A percentile compares a stretch with the other conserved stretches of the same genome.
Conservation (phyloP, 768 basidiomycete species). For the Pisolithus orientalis region DNA sequence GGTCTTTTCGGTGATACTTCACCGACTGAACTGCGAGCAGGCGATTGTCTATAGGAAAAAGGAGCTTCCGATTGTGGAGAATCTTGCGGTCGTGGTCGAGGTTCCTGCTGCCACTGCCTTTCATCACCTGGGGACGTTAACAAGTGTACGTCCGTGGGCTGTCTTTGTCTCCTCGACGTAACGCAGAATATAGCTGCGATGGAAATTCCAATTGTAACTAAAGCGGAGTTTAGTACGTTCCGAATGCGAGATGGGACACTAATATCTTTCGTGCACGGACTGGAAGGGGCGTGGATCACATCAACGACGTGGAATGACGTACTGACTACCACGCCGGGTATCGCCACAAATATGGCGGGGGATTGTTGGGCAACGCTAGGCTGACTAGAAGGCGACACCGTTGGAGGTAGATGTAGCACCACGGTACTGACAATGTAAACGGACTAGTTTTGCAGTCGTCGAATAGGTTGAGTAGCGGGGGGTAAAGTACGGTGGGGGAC, state of each 20-base stretch:
- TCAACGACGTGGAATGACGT: background rate
- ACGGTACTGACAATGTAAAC: too few relatives aligned
- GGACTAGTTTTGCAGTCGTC: too few relatives aligned
- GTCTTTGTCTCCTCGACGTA: background rate
- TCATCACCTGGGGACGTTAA: background rate
- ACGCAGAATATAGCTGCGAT: background rate
- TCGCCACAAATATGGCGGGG: background rate
- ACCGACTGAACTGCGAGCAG: background rate
- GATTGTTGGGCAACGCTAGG: background rate
- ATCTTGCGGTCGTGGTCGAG: background rate
- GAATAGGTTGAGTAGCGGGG: too few relatives aligned
- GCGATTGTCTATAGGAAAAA: background rate
- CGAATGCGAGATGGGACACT: background rate
- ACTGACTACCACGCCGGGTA: background rate
- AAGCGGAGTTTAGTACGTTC: background rate
- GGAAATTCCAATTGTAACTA: background rate
- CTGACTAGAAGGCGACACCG: background rate
- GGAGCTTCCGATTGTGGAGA: background rate
- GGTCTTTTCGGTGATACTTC: background rate
- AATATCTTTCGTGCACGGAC: too few relatives aligned
- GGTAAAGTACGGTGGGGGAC: too few relatives aligned
- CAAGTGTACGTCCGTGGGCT: too few relatives aligned
- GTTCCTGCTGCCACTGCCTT: background rate
- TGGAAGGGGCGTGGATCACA: too few relatives aligned
- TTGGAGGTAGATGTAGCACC: background rate